Evolutionary conservation across 2,329 filamentous ascomycete genomes (phyloP).

Genomic region (Fusarium guadeloupense): DNA sequence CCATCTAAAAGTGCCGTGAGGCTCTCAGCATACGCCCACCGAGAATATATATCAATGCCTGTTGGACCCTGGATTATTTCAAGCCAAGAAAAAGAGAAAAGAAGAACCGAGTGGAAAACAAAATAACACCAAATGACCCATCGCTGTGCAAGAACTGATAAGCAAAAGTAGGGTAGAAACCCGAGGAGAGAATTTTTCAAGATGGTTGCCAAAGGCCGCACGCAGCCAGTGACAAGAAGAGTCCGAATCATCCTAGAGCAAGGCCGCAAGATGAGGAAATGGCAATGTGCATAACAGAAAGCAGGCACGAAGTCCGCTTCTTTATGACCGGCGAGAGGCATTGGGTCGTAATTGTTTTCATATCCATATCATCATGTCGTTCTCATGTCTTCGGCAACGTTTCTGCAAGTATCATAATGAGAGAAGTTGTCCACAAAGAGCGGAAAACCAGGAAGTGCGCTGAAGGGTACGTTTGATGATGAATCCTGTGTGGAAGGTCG

Average conservation of each 20-base stretch:
- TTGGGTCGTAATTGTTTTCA: constrained; percentile 31
- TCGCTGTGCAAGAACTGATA: constrained; percentile 41
- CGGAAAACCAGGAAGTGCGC: constrained; percentile 11
- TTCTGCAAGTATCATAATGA: constrained; percentile 33
- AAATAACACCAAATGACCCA: constrained; percentile 23
- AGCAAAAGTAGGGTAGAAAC: constrained; percentile 11
- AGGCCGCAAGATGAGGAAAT: constrained; percentile 22
- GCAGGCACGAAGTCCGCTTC: neutral
- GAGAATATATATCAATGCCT: constrained; percentile 39
- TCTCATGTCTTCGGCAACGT: constrained; percentile 47
- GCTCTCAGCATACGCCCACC: constrained; percentile 39
- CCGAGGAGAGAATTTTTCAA: constrained; percentile 24
- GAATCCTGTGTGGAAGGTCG: constrained; percentile 46
- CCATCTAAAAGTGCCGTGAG: constrained; percentile 41
- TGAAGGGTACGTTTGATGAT: constrained; percentile 18
- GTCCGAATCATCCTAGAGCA: neutral
- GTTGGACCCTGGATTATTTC: constrained; percentile 27
- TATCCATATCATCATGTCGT: constrained; percentile 41
- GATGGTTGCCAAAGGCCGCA: constrained; percentile 22
- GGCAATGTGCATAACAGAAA: neutral
- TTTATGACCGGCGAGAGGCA: constrained; percentile 11
- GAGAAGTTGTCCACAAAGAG: constrained; percentile 11
- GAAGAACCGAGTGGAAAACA: too few relatives aligned
- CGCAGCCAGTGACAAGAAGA: constrained; percentile 7
- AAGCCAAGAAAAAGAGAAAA: constrained; percentile 27